A percentile compares a stretch with the other conserved stretches of the same genome.
Evolutionary conservation across 352 stramenopile species (phyloP).

Genomic region (Phytophthora hibernalis): DNA sequence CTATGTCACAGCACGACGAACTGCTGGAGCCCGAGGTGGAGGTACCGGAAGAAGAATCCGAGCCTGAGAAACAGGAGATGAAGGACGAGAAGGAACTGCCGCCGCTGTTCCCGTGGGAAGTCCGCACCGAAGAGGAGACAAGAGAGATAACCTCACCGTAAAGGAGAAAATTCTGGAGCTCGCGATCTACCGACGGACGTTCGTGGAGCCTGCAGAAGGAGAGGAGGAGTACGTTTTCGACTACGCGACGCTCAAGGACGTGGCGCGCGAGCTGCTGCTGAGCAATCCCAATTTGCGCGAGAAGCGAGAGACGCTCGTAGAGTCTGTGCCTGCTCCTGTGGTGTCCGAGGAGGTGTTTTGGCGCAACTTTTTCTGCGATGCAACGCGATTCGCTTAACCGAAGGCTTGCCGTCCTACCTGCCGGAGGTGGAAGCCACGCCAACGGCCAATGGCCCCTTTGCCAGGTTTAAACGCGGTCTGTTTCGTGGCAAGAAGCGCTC

Average conservation of each 20-base stretch:
- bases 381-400: constrained; percentile 55
- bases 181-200: constrained; percentile 70
- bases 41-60: constrained; percentile 20
- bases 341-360: constrained; percentile 67
- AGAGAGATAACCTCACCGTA: constrained; percentile 45
- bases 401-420: constrained; percentile 56
- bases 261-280: constrained; percentile 56
- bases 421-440: constrained; percentile 40
- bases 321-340: constrained; percentile 39
- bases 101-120: constrained; percentile 61
- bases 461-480: constrained; percentile 58
- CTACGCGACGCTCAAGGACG: constrained; percentile 54
- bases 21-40: constrained; percentile 31
- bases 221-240: constrained; percentile 76
- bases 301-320: constrained; percentile 57
- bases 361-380: constrained; percentile 80
- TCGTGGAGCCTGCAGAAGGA: constrained; percentile 59
- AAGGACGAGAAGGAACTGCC: constrained; percentile 18
- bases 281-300: constrained; percentile 71
- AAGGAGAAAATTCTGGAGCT: constrained; percentile 67
- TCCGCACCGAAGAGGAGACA: constrained; percentile 42
- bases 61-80: constrained; percentile 15
- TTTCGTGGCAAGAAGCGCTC: constrained; percentile 48
- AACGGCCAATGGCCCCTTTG: constrained; percentile 41
- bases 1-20: constrained; percentile 34